Conservation (phyloP, 495 filamentous ascomycete genomes). For the Penicillium canescens region DNA sequence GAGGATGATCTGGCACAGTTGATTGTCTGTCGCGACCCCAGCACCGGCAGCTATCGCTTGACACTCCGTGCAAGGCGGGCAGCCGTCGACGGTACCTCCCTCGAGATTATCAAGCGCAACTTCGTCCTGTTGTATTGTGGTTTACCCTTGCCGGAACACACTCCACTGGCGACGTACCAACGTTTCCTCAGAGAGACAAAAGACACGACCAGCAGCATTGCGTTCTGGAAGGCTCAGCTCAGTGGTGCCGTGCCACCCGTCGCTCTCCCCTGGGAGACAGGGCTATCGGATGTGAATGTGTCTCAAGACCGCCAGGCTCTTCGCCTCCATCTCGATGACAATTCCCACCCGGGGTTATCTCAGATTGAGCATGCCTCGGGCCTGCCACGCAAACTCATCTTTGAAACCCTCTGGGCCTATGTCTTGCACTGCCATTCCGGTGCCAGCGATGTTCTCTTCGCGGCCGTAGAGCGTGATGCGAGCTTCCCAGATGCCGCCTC, state of each 20-base stretch:
- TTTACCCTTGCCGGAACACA: not conserved
- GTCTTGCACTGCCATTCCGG: slow-evolving; percentile 1
- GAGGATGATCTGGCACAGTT: slow-evolving; percentile 1
- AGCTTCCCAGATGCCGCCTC: not conserved
- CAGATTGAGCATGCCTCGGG: slow-evolving; percentile 2
- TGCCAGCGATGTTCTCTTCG: not conserved
- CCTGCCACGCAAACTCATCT: not conserved
- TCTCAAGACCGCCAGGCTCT: not conserved
- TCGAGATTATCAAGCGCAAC: slow-evolving; percentile 1
- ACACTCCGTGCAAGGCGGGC: not conserved
- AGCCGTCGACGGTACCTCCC: not conserved
- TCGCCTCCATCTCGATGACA: slow-evolving; percentile 1
- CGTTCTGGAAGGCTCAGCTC: not conserved
- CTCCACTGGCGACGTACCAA: not conserved
- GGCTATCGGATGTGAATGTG: not conserved
- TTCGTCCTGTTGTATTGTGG: not conserved
- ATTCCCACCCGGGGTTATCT: not conserved
- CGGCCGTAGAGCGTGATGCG: not conserved
- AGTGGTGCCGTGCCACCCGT: slow-evolving; percentile 1
- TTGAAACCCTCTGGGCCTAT: slow-evolving; percentile 2
- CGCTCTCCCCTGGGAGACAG: not conserved
- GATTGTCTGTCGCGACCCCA: not conserved
- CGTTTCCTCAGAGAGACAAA: not conserved
- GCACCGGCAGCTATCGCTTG: not conserved
- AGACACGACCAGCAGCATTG: slow-evolving; percentile 1